phyloP scores from a whole-genome alignment of 306 rosid species.

The Pyrus bretschneideri region DNA sequence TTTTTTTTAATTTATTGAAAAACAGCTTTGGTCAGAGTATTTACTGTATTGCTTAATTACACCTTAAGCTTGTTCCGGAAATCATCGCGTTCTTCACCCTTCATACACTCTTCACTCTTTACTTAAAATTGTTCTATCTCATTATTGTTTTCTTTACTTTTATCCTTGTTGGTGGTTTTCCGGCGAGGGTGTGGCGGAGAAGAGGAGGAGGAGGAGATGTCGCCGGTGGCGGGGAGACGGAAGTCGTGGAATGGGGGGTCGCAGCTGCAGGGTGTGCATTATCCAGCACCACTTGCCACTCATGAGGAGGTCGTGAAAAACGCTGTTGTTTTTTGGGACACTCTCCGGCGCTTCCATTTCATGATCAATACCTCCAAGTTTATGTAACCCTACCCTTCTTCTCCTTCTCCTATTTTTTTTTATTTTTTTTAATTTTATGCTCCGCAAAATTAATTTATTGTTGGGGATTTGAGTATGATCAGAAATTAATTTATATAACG shows the following conservation, averaged over 20 bases:
- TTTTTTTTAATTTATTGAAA: not conserved
- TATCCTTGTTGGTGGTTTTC: not conserved
- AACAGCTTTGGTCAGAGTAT: slow-evolving; percentile 33
- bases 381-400: slow-evolving; percentile 39
- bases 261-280: slow-evolving; percentile 28
- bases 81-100: slow-evolving; percentile 17
- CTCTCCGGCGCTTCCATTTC: slow-evolving; percentile 81
- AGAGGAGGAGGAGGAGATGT: slow-evolving; percentile 27
- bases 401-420: not conserved
- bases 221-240: slow-evolving; percentile 22
- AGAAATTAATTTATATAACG: not conserved
- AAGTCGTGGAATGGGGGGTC: slow-evolving; percentile 4
- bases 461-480: not conserved
- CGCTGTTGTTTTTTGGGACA: slow-evolving; percentile 70
- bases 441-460: not conserved
- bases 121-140: not conserved
- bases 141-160: slow-evolving; percentile 2
- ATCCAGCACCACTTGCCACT: slow-evolving; percentile 64
- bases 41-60: slow-evolving; percentile 29
- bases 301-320: slow-evolving; percentile 51
- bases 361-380: slow-evolving; percentile 75
- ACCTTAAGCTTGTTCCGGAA: slow-evolving; percentile 25
- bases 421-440: not conserved
- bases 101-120: too few species aligned
- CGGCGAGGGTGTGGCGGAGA: slow-evolving; percentile 13